Evolutionary conservation across 306 rosid genomes (phyloP), one percentile per base, ranked within the genome.

Genomic region (Calophaca sinica): DNA sequence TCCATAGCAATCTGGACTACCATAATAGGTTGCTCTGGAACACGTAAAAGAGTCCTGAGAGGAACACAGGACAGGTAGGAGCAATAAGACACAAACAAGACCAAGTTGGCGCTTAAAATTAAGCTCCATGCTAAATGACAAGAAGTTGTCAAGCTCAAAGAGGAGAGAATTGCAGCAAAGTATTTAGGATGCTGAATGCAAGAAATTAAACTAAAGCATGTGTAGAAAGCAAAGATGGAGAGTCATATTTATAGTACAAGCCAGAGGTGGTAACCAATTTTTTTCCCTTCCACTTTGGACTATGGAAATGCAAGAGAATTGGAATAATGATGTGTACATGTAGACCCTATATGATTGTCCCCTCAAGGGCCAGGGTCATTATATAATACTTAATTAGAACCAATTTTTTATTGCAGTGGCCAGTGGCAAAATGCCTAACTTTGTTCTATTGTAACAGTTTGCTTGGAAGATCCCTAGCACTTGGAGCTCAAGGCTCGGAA

Each of bases 1-100:
- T 33, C 91, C 97, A 62, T 88, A 85, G 84, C 93, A 88, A 68
- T 94, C 96, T 15, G 97, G 96, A 81, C 97, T 92, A 51, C 99
- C 97, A 39, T 90, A 94, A 79, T 79, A 94, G 51, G 99, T 88
- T 76, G 97, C 92, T 74, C 99, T 87, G 26, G 99, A 94, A 78
- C 26, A 29, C 0, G 81, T 70, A 62, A 82, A 91, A 29, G 84
- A 66, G 84, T 73, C 88, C 57, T 87, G 89, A 63, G 96, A 88
- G 83, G 32, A 32, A 73, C 89, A 87, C 7, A 84, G 38, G 15
- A 68, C 73, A 64, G 96, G 93, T 55, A 88, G 84, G 58, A 92
- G 83, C 79, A 90, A 39, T 5, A 80, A n/a, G 79, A 86, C 60
- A 73, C 83, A 66, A 3, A 94, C 58, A 54, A 87, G 77, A 46